A percentile compares a stretch with the other conserved stretches of the same genome.
Evolutionary conservation across 495 filamentous ascomycete species (phyloP).

Genomic region (Podospora australis): DNA sequence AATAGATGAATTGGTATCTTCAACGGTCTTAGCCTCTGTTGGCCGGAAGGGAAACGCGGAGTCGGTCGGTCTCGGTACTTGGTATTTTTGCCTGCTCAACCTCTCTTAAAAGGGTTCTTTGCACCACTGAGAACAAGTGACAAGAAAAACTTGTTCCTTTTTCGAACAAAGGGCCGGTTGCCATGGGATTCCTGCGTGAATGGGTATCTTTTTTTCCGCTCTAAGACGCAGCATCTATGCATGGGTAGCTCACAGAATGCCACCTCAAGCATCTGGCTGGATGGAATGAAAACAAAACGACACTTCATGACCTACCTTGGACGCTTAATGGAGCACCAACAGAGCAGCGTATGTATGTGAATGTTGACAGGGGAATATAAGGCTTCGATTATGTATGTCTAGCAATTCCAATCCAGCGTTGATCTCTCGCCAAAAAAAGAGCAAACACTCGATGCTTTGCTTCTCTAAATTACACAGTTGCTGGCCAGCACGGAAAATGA

Average conservation of each 20-base stretch:
- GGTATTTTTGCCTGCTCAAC: conserved; percentile 20
- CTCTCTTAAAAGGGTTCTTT: conserved; percentile 24
- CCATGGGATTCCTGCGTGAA: conserved; percentile 25
- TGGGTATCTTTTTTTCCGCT: too few species aligned
- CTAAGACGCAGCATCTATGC: conserved; percentile 25
- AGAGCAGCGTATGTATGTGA: too few species aligned
- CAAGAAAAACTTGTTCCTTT: conserved; percentile 22
- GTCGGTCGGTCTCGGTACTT: conserved; percentile 32
- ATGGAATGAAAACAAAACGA: not conserved
- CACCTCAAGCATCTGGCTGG: conserved; percentile 26
- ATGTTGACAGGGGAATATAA: too few species aligned
- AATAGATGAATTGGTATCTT: conserved; percentile 20
- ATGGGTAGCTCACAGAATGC: conserved; percentile 33
- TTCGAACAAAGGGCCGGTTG: conserved; percentile 21
- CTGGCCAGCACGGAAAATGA: too few species aligned
- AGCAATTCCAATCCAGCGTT: too few species aligned
- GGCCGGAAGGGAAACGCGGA: conserved; percentile 26
- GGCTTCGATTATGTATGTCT: too few species aligned
- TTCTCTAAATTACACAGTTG: too few species aligned
- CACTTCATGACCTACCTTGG: not conserved
- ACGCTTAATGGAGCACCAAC: too few species aligned
- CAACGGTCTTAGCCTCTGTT: conserved; percentile 20
- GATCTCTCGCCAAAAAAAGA: too few species aligned
- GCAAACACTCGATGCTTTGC: too few species aligned
- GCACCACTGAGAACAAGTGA: conserved; percentile 19